Conservation (phyloP, 164 flowering plant genomes). For the Nelumbo lutea region DNA sequence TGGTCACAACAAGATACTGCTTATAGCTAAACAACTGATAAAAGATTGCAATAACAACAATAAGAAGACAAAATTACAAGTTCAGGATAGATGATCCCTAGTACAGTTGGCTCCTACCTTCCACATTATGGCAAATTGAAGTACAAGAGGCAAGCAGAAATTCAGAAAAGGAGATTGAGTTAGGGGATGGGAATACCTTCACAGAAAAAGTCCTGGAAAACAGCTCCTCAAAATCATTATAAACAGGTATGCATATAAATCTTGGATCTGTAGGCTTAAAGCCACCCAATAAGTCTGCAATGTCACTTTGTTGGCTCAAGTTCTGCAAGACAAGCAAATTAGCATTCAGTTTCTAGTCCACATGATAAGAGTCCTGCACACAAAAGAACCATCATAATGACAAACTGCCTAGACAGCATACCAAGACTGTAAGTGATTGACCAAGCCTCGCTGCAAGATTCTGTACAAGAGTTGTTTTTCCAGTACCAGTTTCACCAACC, state of each 20-base stretch:
- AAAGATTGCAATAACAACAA: too few species aligned
- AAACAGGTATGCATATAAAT: conserved; percentile 61
- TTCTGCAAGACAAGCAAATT: conserved; percentile 46
- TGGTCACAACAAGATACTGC: too few species aligned
- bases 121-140: background rate
- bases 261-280: conserved; percentile 79
- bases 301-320: conserved; percentile 96
- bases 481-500: conserved; percentile 99
- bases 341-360: background rate
- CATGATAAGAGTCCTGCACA: background rate
- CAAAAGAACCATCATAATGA: background rate
- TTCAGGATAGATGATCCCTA: too few species aligned
- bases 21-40: too few species aligned
- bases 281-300: conserved; percentile 87
- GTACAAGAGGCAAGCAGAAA: background rate
- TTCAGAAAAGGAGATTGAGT: background rate
- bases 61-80: too few species aligned
- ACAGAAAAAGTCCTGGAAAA: conserved; percentile 48
- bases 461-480: conserved; percentile 97
- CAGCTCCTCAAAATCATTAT: conserved; percentile 64
- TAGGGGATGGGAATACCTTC: conserved; percentile 36
- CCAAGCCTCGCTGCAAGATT: conserved; percentile 71
- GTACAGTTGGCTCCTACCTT: too few species aligned
- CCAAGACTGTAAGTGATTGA: conserved; percentile 83
- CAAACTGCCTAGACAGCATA: conserved; percentile 22